Evolutionary conservation across 176 grass and related monocot species (phyloP).

Genomic region (Paspalum notatum): DNA sequence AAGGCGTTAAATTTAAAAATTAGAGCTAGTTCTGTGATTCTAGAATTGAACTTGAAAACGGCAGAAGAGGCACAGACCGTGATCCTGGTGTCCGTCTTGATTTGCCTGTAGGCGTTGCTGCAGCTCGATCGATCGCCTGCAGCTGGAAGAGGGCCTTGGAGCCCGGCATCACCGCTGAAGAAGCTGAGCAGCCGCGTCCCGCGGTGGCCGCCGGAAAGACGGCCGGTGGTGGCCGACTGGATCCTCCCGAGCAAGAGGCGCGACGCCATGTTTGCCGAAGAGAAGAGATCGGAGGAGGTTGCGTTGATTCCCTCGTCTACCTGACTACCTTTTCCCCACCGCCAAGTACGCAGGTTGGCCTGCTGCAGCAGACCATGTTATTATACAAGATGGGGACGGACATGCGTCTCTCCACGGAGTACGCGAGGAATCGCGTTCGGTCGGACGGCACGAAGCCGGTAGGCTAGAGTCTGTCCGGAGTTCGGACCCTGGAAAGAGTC

Average conservation of each 20-base stretch:
- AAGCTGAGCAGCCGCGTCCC: neutral
- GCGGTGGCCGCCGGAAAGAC: neutral
- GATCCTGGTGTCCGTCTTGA: neutral
- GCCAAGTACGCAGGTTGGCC: neutral
- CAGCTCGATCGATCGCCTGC: slow-evolving; percentile 3
- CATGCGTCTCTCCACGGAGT: neutral
- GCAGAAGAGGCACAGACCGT: slow-evolving; percentile 29
- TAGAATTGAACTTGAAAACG: neutral
- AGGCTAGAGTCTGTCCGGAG: neutral
- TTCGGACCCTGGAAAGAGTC: slow-evolving; percentile 14
- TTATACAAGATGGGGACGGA: slow-evolving; percentile 7
- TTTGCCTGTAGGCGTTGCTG: neutral
- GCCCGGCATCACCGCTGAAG: neutral
- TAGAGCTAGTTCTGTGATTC: neutral
- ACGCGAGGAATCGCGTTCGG: neutral
- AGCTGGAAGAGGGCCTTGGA: neutral
- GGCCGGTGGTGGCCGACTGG: neutral
- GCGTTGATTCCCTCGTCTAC: slow-evolving; percentile 3
- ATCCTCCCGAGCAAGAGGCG: slow-evolving; percentile 11
- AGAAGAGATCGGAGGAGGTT: neutral
- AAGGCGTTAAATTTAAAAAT: too few species aligned
- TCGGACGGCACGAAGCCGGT: neutral
- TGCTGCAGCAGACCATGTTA: neutral
- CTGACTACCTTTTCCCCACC: slow-evolving; percentile 31
- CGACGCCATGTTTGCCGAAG: slow-evolving; percentile 27